Evolutionary conservation across 176 grass and related monocot species (phyloP).

Genomic region (Canna indica): DNA sequence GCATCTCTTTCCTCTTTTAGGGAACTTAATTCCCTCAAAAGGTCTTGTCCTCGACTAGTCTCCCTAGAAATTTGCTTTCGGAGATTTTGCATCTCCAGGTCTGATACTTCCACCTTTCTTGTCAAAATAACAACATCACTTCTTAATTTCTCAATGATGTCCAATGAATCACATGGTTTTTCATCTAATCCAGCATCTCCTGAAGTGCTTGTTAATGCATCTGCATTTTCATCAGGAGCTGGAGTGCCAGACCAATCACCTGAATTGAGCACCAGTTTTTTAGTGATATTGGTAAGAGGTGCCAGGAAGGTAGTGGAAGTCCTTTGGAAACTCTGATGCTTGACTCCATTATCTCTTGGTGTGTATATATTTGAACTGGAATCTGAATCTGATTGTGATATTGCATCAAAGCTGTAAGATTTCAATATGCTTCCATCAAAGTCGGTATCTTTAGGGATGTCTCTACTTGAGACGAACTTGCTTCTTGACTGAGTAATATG

Average conservation of each 20-base stretch:
- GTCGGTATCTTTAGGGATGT: slow-evolving; percentile 23
- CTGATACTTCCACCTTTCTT: slow-evolving; percentile 69
- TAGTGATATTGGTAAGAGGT: slow-evolving; percentile 40
- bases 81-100: slow-evolving; percentile 87
- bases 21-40: slow-evolving; percentile 56
- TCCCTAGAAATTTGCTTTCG: slow-evolving; percentile 85
- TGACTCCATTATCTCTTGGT: slow-evolving; percentile 42
- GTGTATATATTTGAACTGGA: slow-evolving; percentile 64
- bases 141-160: slow-evolving; percentile 67
- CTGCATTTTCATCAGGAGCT: slow-evolving; percentile 57
- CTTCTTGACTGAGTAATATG: slow-evolving; percentile 39
- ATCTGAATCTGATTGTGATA: slow-evolving; percentile 71
- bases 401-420: slow-evolving; percentile 61
- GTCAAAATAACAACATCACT: slow-evolving; percentile 58
- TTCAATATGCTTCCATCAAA: slow-evolving; percentile 41
- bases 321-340: slow-evolving; percentile 34
- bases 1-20: slow-evolving; percentile 78
- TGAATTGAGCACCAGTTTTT: slow-evolving; percentile 48
- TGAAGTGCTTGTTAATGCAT: slow-evolving; percentile 77
- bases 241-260: slow-evolving; percentile 79
- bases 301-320: slow-evolving; percentile 33
- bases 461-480: slow-evolving; percentile 58
- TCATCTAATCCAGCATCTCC: slow-evolving; percentile 50
- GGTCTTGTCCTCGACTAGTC: slow-evolving; percentile 59
- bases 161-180: slow-evolving; percentile 32